Evolutionary conservation across 2,329 filamentous ascomycete species (phyloP).

Genomic region (Fusarium illudens): DNA sequence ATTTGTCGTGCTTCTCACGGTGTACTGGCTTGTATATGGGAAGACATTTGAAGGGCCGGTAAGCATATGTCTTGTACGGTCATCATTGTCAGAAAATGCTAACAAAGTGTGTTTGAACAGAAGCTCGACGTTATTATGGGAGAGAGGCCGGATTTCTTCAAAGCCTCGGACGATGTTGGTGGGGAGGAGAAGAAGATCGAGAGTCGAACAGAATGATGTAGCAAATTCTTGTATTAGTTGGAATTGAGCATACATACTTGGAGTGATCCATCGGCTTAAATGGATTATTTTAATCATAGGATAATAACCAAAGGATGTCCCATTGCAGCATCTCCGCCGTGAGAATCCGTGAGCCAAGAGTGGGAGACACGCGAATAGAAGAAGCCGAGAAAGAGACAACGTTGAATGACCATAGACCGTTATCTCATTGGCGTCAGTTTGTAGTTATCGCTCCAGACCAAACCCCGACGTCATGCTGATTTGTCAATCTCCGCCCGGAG

Average conservation of each 20-base stretch:
- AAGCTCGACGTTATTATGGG: conserved; percentile 25
- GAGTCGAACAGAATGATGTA: background rate
- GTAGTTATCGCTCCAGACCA: background rate
- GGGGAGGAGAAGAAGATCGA: conserved; percentile 23
- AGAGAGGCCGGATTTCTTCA: conserved; percentile 7
- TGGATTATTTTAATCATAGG: background rate
- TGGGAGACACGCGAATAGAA: background rate
- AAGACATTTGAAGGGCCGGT: conserved; percentile 34
- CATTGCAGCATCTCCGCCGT: background rate
- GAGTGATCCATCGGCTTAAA: too few relatives aligned
- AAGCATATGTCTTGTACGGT: too few relatives aligned
- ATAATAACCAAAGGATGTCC: background rate
- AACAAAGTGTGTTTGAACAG: background rate
- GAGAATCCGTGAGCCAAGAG: background rate
- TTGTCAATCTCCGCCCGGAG: background rate
- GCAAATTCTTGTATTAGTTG: background rate
- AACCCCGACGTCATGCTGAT: background rate
- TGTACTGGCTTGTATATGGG: conserved; percentile 25
- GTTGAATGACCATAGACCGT: background rate
- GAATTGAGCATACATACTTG: too few relatives aligned
- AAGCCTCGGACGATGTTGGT: conserved; percentile 20
- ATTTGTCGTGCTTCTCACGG: conserved; percentile 31
- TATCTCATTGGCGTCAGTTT: background rate
- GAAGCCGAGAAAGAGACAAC: background rate
- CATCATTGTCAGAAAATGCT: too few relatives aligned